Evolutionary conservation across 2,329 filamentous ascomycete genomes (phyloP).

Genomic region (Colletotrichum siamense): DNA sequence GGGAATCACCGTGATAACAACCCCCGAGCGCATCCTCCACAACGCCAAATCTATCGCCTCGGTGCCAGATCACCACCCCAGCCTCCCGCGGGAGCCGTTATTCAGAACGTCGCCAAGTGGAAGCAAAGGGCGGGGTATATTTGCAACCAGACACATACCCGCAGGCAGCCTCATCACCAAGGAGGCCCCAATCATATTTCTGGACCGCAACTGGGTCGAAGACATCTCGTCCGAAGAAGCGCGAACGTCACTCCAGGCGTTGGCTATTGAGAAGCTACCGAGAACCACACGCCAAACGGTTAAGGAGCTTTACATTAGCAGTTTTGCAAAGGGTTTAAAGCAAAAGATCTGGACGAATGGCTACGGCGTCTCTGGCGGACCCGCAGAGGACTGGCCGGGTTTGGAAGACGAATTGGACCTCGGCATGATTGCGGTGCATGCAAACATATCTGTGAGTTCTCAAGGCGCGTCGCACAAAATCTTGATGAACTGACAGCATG

Average conservation of each 20-base stretch:
- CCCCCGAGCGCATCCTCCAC: neutral
- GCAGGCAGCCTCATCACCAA: neutral
- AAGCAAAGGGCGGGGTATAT: neutral
- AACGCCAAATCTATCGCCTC: neutral
- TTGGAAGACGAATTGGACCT: neutral
- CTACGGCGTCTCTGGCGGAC: neutral
- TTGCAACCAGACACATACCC: neutral
- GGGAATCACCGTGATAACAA: neutral
- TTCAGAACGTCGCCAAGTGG: neutral
- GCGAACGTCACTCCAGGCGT: neutral
- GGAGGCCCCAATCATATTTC: neutral
- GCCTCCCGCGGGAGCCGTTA: accelerated
- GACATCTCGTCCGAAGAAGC: neutral
- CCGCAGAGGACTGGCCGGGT: neutral
- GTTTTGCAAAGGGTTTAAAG: accelerated
- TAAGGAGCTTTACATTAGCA: neutral
- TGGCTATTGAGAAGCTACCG: neutral
- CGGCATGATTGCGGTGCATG: neutral
- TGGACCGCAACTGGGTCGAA: neutral
- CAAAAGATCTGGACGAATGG: neutral
- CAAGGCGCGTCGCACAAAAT: neutral
- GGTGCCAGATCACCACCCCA: neutral
- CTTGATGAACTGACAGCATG: neutral
- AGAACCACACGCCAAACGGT: neutral
- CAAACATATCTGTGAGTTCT: neutral